These are phyloP conservation scores for Candida ovalis DNA, from an alignment of 805 yeast species.

Conservation along the genomic window DNA sequence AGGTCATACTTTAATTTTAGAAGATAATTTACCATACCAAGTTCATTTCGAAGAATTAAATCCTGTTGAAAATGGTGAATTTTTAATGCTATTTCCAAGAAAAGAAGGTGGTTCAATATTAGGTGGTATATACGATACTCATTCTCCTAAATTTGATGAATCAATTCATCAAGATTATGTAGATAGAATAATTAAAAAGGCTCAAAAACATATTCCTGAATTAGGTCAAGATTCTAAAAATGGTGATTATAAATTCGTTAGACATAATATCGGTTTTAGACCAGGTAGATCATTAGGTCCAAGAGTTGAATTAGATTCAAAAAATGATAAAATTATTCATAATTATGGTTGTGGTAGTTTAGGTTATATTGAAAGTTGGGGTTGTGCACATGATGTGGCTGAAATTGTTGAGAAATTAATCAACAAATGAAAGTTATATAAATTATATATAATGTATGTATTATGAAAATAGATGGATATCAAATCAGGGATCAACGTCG, in stretches of 20 bases:
- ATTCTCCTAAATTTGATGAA: slow-evolving; percentile 20
- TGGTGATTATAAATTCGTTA: slow-evolving; percentile 37
- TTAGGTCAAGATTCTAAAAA: slow-evolving; percentile 21
- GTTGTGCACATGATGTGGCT: slow-evolving; percentile 45
- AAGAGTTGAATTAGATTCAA: slow-evolving; percentile 36
- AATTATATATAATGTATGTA: neutral
- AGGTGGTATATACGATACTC: slow-evolving; percentile 45
- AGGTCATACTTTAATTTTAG: slow-evolving; percentile 56
- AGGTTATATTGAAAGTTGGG: slow-evolving; percentile 65
- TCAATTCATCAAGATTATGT: slow-evolving; percentile 48
- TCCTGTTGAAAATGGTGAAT: slow-evolving; percentile 39
- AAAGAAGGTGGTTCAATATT: slow-evolving; percentile 64
- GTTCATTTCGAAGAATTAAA: slow-evolving; percentile 28
- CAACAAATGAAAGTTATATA: neutral
- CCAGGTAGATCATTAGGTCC: slow-evolving; percentile 61
- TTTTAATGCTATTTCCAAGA: slow-evolving; percentile 58
- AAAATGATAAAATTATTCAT: slow-evolving; percentile 39
- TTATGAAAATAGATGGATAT: neutral
- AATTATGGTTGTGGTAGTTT: slow-evolving; percentile 71
- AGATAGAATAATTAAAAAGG: slow-evolving; percentile 40
- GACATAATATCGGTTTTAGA: slow-evolving; percentile 62
- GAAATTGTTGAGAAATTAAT: slow-evolving; percentile 4
- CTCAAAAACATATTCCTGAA: slow-evolving; percentile 48
- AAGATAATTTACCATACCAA: slow-evolving; percentile 41
- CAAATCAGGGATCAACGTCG: neutral